Conservation (phyloP, 139 green algal species). For the Pseudopediastrum boryanum region DNA sequence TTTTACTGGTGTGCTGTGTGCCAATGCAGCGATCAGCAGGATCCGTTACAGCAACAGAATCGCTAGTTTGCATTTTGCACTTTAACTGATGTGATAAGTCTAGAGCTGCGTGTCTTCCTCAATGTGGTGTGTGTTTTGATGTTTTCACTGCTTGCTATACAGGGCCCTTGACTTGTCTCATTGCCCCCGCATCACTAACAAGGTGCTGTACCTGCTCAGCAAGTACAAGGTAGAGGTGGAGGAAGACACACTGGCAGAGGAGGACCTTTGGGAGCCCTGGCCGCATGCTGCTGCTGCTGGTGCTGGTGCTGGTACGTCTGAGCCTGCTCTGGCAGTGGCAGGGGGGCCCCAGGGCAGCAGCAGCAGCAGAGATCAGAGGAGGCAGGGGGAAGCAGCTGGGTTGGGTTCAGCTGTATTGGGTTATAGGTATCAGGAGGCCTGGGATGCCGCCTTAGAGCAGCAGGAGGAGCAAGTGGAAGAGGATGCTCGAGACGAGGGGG, state of each 20-base stretch:
- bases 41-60: background rate
- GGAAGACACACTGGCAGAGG: background rate
- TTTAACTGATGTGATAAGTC: background rate
- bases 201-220: constrained; percentile 15
- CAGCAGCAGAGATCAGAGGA: constrained; percentile 3
- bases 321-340: no score
- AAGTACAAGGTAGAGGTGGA: constrained; percentile 17
- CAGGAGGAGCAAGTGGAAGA: no score
- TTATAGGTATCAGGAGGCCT: no score
- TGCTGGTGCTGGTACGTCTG: no score
- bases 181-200: constrained; percentile 23
- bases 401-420: no score
- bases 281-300: no score
- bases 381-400: background rate
- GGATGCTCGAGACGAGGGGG: no score
- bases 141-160: background rate
- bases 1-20: background rate
- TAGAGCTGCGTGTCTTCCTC: background rate
- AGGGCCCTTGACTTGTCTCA: constrained; percentile 27
- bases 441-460: no score
- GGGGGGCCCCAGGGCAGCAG: background rate
- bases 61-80: background rate
- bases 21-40: background rate
- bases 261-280: no score
- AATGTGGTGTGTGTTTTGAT: background rate